Percentiles rank a stretch among this genome's conserved stretches.
Conservation (phyloP, 2,329 filamentous ascomycete genomes). For the Fusarium pseudonygamai region DNA sequence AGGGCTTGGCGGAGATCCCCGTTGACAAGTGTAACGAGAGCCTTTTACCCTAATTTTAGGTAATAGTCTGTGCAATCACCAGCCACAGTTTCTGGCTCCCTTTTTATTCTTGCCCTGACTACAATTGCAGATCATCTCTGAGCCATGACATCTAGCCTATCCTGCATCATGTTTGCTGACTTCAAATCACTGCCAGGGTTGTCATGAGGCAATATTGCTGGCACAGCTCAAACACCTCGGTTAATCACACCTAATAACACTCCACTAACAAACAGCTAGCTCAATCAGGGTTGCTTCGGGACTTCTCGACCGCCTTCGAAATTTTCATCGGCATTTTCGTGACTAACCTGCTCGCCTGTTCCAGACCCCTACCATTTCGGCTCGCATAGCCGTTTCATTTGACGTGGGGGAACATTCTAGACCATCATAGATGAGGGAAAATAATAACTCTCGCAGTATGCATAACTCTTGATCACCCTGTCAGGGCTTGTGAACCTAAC, state of each 20-base stretch:
- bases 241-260: not conserved
- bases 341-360: not conserved
- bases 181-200: too few relatives aligned
- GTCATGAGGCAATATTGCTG: not conserved
- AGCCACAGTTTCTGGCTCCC: not conserved
- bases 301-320: not conserved
- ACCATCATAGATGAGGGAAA: not conserved
- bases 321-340: not conserved
- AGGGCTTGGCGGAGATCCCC: not conserved
- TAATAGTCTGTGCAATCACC: not conserved
- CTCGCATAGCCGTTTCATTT: not conserved
- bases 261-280: not conserved
- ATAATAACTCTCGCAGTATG: constrained; percentile 1
- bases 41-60: not conserved
- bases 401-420: not conserved
- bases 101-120: not conserved
- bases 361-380: not conserved
- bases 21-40: not conserved
- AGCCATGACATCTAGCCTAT: not conserved
- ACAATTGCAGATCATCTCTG: not conserved
- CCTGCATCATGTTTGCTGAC: not conserved
- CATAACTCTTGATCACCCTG: not conserved
- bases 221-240: not conserved
- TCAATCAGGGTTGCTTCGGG: not conserved
- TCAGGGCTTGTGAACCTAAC: not conserved